Evolutionary conservation across 257 asterid species (phyloP).

Genomic region (Galeopsis tetrahit): DNA sequence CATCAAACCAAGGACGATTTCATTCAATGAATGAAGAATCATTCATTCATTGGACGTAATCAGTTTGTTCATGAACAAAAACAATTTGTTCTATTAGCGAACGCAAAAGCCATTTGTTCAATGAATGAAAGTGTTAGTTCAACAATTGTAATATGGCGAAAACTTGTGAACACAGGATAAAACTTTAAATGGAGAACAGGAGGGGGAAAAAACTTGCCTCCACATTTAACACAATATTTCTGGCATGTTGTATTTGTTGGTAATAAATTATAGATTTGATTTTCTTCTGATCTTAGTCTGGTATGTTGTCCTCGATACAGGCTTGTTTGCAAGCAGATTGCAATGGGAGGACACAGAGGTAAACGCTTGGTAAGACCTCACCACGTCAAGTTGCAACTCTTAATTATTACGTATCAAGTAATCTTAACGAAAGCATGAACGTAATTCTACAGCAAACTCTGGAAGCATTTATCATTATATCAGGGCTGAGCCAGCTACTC

Average conservation of each 20-base stretch:
- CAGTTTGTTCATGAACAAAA: too few species aligned
- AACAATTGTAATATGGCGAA: neutral
- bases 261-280: neutral
- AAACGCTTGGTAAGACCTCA: constrained; percentile 62
- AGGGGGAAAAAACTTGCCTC: neutral
- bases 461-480: constrained; percentile 67
- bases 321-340: constrained; percentile 79
- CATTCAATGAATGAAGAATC: too few species aligned
- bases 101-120: too few species aligned
- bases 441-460: constrained; percentile 65
- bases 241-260: neutral
- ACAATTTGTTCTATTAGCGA: too few species aligned
- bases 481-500: constrained; percentile 60
- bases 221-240: neutral
- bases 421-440: neutral
- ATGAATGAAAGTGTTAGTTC: too few species aligned
- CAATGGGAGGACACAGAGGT: constrained; percentile 79
- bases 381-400: neutral
- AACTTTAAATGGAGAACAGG: neutral
- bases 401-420: neutral
- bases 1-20: too few species aligned
- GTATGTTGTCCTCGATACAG: constrained; percentile 40
- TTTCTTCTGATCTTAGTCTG: neutral
- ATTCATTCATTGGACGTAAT: too few species aligned
- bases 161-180: neutral